phyloP scores from a whole-genome alignment of 2,329 filamentous ascomycete species.

The Magnaporthales sp. region DNA sequence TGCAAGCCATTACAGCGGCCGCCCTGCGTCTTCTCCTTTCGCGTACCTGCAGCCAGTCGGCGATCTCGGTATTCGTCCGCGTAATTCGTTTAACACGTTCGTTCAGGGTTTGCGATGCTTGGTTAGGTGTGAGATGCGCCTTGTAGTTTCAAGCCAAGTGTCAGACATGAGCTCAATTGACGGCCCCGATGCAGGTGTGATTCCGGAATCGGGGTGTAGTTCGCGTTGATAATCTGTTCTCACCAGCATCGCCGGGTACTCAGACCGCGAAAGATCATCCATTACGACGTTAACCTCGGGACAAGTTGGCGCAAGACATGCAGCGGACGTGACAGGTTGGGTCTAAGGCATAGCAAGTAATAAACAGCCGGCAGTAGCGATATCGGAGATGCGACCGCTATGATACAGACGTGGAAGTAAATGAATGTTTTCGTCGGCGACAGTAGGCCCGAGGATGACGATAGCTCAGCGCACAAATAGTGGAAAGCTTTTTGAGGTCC shows the following conservation, averaged over 20 bases:
- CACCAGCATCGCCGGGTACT: constrained; percentile 94
- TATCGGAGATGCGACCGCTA: not conserved
- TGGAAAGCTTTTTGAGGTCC: not conserved
- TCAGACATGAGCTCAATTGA: not conserved
- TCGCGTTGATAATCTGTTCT: constrained; percentile 16
- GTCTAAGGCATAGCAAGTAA: constrained; percentile 5
- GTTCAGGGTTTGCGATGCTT: constrained; percentile 73
- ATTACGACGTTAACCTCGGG: constrained; percentile 28
- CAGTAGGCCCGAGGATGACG: not conserved
- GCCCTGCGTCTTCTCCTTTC: not conserved
- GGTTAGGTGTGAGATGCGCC: constrained; percentile 71
- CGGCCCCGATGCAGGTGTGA: not conserved
- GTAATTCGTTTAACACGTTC: constrained; percentile 83
- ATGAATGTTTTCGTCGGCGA: not conserved
- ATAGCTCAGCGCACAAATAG: not conserved
- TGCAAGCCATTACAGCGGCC: not conserved
- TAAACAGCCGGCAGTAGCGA: not conserved
- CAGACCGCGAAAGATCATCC: constrained; percentile 73
- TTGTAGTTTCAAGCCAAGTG: constrained; percentile 29
- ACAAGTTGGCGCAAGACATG: constrained; percentile 3
- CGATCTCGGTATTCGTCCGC: constrained; percentile 81
- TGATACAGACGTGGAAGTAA: not conserved
- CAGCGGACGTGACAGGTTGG: not conserved
- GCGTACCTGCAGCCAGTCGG: constrained; percentile 88
- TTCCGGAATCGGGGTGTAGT: constrained; percentile 8